Evolutionary conservation across 2,329 filamentous ascomycete genomes (phyloP), one percentile per base, ranked within the genome.

Genomic region (Onygenales sp.): DNA sequence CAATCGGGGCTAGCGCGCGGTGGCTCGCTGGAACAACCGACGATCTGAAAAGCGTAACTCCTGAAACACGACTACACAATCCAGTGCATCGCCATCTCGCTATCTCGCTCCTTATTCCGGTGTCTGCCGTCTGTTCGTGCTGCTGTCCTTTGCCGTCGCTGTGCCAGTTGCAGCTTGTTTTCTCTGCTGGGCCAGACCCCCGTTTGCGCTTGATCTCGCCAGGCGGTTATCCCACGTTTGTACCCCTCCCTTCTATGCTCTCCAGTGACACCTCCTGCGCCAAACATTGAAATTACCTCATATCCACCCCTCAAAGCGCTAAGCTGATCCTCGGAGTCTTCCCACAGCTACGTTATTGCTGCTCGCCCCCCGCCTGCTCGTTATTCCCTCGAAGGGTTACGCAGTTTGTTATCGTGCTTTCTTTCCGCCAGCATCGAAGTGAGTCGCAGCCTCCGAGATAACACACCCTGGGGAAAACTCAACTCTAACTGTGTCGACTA

Each of bases 21-120:
- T 33, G 27, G 35, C 35, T 17, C 35, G 41, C 44, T 33, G 42
- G 46, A 51, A 54, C 38, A 31, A 32, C 27, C 53, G 49, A 48
- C 35, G 54, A 39, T 43, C 51, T 50, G 7, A 51, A 56, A 54
- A 27, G 31, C 51, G 43, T 41, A 36, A 38, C 50, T 52, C 50
- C 50, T 52, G 50, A 52, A 52, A 52, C 50, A 52, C 33, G 21
- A 36, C 49, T 35, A 43, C 42, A 38, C 42, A 17, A 39, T 32
- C n/a, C 35, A 38, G 39, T 13, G 32, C 33, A 13, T 33, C 43
- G 38, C 50, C 3, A 17, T 17, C 43, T 44, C 13, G 17, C 41
- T 46, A 39, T 41, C 33, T 52, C 33, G 11, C 14, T 36, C 43
- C 14, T 14, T 39, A 14, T 32, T 31, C 11, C 17, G 13, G 39